Base-by-base conservation (phyloP, 2,329 filamentous ascomycete species). In the Kalmusia sp. region DNA sequence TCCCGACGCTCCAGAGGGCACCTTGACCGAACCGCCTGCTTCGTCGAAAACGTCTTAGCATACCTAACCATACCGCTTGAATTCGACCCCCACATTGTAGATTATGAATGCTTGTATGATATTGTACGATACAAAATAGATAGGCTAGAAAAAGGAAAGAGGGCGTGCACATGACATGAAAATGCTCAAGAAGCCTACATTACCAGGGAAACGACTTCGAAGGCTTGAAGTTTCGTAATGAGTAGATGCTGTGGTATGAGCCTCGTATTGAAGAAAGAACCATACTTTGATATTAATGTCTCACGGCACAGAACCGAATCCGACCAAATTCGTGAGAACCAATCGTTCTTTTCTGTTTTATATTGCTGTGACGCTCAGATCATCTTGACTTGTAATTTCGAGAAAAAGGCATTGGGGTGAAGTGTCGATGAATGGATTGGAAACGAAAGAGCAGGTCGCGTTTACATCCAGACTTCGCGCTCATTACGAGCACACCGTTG, bases 371-470 rank as follows among this genome's bases (percentile, higher is more conserved):
- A n/a, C n/a, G n/a, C n/a, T n/a, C n/a, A n/a, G n/a, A n/a, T n/a
- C 66, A 69, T 71, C 4, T 22, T 44, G 27, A 31, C 4, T 22
- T 38, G 19, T 38, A 24, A 38, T 14, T 9, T 5, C 6, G 5
- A 14, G 35, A 38, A 14, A 4, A 12, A 6, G 19, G 35, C 19
- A 38, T 6, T 3, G 14, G 35, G 35, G 28, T 22, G 8, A 30
- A 9, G 25, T 12, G 6, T 11, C 12, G 27, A 27, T 8, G 27
- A 43, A 6, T 14, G 22, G n/a, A 11, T 14, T 6, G 21, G 27
- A 14, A 8, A 19, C 17, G 31, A 6, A 38, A 22, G 19, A 22
- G 15, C 8, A 35, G 6, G 33, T 33, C 17, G 15, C 15, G 41
- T 17, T 27, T 22, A 31, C 22, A 14, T 43, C 25, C 25, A 7